Conservation (phyloP, 1,284 basidiomycete genomes). For the Ceratobasidium theobromae region DNA sequence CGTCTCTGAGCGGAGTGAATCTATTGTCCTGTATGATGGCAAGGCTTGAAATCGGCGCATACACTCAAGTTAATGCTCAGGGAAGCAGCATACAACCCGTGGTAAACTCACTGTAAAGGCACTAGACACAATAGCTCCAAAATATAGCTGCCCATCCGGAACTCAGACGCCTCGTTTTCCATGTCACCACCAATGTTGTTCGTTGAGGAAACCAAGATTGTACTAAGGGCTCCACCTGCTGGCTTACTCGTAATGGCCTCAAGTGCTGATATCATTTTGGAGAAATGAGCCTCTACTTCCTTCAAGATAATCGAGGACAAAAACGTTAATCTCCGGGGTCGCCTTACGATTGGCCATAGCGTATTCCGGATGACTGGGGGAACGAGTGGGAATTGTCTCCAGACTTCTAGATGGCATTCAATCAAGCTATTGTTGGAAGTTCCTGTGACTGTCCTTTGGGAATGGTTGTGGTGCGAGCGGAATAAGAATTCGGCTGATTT, state of each 20-base stretch:
- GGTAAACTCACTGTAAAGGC: conserved; percentile 28
- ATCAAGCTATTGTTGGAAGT: conserved; percentile 54
- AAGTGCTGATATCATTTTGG: conserved; percentile 51
- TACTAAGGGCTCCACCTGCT: conserved; percentile 48
- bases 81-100: too few species aligned
- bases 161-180: not conserved
- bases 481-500: conserved; percentile 59
- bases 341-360: conserved; percentile 44
- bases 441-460: not conserved
- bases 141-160: conserved; percentile 31
- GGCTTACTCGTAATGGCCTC: conserved; percentile 56
- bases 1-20: conserved; percentile 64
- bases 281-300: conserved; percentile 49
- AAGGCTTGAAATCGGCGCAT: conserved; percentile 38
- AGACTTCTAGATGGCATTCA: conserved; percentile 60
- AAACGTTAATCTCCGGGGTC: conserved; percentile 47
- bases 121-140: conserved; percentile 34
- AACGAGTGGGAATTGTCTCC: conserved; percentile 62
- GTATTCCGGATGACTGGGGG: conserved; percentile 51
- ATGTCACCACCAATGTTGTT: not conserved
- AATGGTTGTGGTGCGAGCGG: conserved; percentile 31
- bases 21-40: conserved; percentile 61
- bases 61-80: not conserved
- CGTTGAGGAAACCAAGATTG: conserved; percentile 40
- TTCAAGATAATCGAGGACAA: conserved; percentile 46